Percentiles rank a stretch among this genome's conserved stretches.
Evolutionary conservation across 148 eudicot genomes (phyloP).

Genomic region (Fagopyrum esculentum): DNA sequence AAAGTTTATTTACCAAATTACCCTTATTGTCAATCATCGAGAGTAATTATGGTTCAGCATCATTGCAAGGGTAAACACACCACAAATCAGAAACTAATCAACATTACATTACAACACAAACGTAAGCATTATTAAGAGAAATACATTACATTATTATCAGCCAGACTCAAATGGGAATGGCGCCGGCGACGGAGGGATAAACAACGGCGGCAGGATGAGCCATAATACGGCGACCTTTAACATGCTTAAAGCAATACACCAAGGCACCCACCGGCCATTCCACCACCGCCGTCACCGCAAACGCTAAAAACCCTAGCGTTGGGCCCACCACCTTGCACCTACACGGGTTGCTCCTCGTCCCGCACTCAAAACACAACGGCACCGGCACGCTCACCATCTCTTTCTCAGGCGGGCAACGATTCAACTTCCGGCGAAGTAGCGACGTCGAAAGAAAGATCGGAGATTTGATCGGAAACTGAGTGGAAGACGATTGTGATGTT

Average conservation of each 20-base stretch:
- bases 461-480: constrained; percentile 18
- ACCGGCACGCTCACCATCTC: constrained; percentile 16
- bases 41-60: too few relatives aligned
- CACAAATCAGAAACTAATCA: too few relatives aligned
- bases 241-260: constrained; percentile 52
- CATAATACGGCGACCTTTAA: constrained; percentile 74
- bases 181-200: constrained; percentile 45
- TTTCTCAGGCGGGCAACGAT: neutral
- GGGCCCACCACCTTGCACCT: constrained; percentile 85
- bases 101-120: too few relatives aligned
- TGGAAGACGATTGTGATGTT: constrained; percentile 15
- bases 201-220: constrained; percentile 65
- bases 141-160: too few relatives aligned
- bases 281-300: constrained; percentile 58
- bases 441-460: constrained; percentile 7
- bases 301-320: constrained; percentile 67
- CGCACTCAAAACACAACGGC: constrained; percentile 71
- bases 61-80: too few relatives aligned
- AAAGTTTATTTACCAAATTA: too few relatives aligned
- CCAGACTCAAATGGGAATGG: constrained; percentile 46
- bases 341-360: constrained; percentile 57
- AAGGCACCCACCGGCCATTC: constrained; percentile 84
- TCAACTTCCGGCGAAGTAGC: neutral
- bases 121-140: too few relatives aligned
- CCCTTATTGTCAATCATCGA: too few relatives aligned